These are phyloP conservation scores for Hysterium pulicare DNA, from an alignment of 2,329 filamentous ascomycete species.

Conservation along the genomic window DNA sequence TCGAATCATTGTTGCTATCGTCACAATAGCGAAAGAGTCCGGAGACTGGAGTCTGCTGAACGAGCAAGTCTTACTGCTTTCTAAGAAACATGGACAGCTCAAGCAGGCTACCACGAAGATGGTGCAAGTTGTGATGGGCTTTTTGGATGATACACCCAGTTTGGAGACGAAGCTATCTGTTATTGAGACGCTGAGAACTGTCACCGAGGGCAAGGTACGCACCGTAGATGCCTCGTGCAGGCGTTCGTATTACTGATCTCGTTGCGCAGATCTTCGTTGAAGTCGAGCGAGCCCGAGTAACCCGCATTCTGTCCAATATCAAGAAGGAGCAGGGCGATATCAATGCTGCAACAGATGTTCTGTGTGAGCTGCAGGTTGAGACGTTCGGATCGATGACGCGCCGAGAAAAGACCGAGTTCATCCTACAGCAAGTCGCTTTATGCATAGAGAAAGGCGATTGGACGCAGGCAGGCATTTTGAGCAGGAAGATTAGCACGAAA, in stretches of 20 bases:
- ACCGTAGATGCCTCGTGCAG: background rate
- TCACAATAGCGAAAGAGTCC: conserved; percentile 89
- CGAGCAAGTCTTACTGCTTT: conserved; percentile 91
- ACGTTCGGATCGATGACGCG: conserved; percentile 98
- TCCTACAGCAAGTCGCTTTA: conserved; percentile 86
- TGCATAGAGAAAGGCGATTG: conserved; percentile 96
- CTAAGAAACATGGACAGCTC: conserved; percentile 99
- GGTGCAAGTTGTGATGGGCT: conserved; percentile 94
- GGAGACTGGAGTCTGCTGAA: conserved; percentile 94
- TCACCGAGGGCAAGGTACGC: conserved; percentile 88
- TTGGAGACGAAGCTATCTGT: conserved; percentile 85
- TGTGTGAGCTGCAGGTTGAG: conserved; percentile 97
- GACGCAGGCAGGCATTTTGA: conserved; percentile 91
- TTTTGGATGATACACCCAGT: conserved; percentile 81
- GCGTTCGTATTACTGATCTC: conserved; percentile 15
- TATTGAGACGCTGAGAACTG: conserved; percentile 91
- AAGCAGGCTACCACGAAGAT: conserved; percentile 99
- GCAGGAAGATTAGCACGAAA: conserved; percentile 92
- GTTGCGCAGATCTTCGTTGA: conserved; percentile 82
- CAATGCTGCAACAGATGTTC: conserved; percentile 82
- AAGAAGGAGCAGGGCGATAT: conserved; percentile 94
- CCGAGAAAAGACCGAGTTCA: conserved; percentile 98
- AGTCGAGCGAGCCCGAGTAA: conserved; percentile 93
- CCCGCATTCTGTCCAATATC: conserved; percentile 92
- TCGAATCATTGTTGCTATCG: conserved; percentile 78